phyloP scores from a whole-genome alignment of 352 stramenopile species.

The Phytophthora rubi region DNA sequence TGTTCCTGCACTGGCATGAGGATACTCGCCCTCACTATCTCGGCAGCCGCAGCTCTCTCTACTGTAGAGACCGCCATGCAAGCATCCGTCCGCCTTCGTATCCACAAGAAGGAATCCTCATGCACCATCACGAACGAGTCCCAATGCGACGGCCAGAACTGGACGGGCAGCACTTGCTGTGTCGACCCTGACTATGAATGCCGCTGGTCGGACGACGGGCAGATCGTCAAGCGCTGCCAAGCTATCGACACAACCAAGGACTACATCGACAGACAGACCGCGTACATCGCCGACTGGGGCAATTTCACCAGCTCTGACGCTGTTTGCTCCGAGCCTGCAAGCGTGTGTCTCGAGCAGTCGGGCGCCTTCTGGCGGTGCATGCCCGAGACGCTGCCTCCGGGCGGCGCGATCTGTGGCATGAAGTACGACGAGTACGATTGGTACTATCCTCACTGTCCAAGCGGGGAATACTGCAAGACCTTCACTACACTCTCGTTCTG shows the following conservation, averaged over 20 bases:
- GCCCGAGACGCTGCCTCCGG: slow-evolving; percentile 26
- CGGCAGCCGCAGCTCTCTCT: background rate
- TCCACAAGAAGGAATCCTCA: background rate
- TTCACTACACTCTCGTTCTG: background rate
- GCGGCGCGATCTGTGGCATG: slow-evolving; percentile 39
- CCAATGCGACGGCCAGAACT: slow-evolving; percentile 45
- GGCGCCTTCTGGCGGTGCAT: slow-evolving; percentile 39
- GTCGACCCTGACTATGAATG: slow-evolving; percentile 40
- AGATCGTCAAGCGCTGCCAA: slow-evolving; percentile 36
- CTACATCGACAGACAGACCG: background rate
- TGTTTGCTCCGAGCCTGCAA: slow-evolving; percentile 15
- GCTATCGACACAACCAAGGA: slow-evolving; percentile 6
- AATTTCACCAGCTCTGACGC: slow-evolving; percentile 28
- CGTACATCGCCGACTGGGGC: slow-evolving; percentile 27
- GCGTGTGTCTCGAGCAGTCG: slow-evolving; percentile 35
- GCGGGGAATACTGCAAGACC: slow-evolving; percentile 3
- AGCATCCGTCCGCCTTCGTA: background rate
- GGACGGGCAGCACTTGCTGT: slow-evolving; percentile 41
- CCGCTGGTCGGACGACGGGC: slow-evolving; percentile 40
- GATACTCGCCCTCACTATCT: background rate
- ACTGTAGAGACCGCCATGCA: background rate
- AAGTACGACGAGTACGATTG: slow-evolving; percentile 35
- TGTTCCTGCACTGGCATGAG: background rate
- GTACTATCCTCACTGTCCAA: slow-evolving; percentile 37
- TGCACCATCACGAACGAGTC: slow-evolving; percentile 45